Base-by-base conservation (phyloP, 306 rosid genomes). In the Castanea crenata region DNA sequence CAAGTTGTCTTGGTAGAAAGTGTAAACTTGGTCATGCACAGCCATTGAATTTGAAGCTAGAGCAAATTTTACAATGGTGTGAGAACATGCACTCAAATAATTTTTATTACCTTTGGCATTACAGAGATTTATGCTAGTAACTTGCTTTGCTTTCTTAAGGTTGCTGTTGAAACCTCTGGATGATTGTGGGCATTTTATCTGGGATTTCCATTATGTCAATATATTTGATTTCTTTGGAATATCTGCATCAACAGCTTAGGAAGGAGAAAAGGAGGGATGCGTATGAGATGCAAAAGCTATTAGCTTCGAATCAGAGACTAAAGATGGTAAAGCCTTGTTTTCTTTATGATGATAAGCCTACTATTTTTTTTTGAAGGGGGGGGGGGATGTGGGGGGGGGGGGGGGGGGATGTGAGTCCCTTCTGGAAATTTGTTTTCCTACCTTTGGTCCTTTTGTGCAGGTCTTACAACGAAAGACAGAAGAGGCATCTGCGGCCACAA, bases 391-490 rank as follows among this genome's bases (percentile, higher is more conserved):
- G 41, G 41, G 1, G 41, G 41, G 2, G 11, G 6, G 46, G 46
- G 46, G 46, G 3, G 7, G 46, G 46, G 46, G 46, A 41, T 2
- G 3, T 54, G 62, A 20, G 21, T 6, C 21, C 21, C 25, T 74
- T 55, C 54, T 67, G 55, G 8, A 56, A 32, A 56, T 38, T 59
- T 64, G 56, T 55, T 75, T 56, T 67, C 67, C 67, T 23, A 71
- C 18, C 69, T 72, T 68, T 75, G 51, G n/a, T 70, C 81, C 49
- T 76, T 86, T 67, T 57, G 41, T 74, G 25, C 76, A 93, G 99
- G 99, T 95, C 77, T 74, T 93, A 88, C 99, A 91, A 85, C 91
- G 98, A 79, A 95, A 95, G 88, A 88, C 91, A 23, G 85, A 87
- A 85, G 99, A 91, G 82, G 98, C 98, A 71, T 89, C 86, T 63